A percentile compares a stretch with the other conserved stretches of the same genome.
phyloP scores from a whole-genome alignment of 495 filamentous ascomycete species.

The Penicillium subrubescens region DNA sequence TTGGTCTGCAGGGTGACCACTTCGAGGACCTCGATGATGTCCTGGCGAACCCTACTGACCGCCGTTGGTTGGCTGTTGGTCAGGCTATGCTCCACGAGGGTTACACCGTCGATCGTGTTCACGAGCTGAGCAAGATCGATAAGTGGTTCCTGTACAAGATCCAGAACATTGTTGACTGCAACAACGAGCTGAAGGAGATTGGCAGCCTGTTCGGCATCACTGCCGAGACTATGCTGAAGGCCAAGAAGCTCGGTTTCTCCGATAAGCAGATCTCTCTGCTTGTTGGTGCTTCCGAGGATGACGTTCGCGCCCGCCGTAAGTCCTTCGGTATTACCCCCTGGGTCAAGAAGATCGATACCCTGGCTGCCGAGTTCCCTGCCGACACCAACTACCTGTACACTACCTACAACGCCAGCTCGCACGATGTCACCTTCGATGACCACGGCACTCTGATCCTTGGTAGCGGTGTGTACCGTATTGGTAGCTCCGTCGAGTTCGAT shows the following conservation, averaged over 20 bases:
- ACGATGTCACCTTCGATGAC: conserved; percentile 95
- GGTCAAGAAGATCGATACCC: conserved; percentile 97
- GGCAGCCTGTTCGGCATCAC: conserved; percentile 85
- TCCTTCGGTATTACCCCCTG: conserved; percentile 84
- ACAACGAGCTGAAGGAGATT: conserved; percentile 81
- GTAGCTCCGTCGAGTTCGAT: conserved; percentile 97
- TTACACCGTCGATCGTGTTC: conserved; percentile 86
- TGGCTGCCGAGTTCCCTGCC: conserved; percentile 97
- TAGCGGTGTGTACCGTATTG: conserved; percentile 94
- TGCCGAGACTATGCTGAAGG: conserved; percentile 81
- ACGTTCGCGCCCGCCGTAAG: conserved; percentile 82
- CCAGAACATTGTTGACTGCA: conserved; percentile 90
- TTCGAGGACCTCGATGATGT: conserved; percentile 92
- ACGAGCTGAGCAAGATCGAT: conserved; percentile 96
- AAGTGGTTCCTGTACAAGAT: conserved; percentile 99
- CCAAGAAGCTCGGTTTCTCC: conserved; percentile 97
- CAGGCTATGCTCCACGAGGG: conserved; percentile 97
- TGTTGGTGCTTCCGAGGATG: conserved; percentile 84
- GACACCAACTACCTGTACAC: conserved; percentile 97
- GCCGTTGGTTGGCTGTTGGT: conserved; percentile 94
- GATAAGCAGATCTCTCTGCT: conserved; percentile 90
- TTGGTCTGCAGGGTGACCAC: conserved; percentile 92
- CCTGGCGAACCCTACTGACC: conserved; percentile 88
- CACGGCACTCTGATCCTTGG: conserved; percentile 88
- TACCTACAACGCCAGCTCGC: conserved; percentile 94